A percentile compares a stretch with the other conserved stretches of the same genome.
phyloP scores from a whole-genome alignment of 495 filamentous ascomycete genomes.

The Filosporella fistucella region DNA sequence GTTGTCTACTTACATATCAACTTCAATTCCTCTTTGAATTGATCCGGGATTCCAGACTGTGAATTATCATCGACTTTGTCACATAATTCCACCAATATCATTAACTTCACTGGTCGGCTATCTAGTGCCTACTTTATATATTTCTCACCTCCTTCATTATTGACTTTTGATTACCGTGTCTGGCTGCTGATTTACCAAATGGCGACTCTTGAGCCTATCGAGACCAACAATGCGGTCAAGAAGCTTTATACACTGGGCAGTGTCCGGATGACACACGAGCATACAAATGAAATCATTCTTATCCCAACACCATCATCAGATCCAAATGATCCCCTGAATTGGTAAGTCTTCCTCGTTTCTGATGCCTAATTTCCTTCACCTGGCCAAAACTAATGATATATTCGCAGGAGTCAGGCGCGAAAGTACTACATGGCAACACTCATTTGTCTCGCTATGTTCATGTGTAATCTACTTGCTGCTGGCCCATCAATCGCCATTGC shows the following conservation, averaged over 20 bases:
- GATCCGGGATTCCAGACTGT: too few relatives aligned
- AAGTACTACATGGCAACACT: conserved; percentile 44
- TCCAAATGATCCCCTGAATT: conserved; percentile 58
- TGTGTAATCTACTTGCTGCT: conserved; percentile 52
- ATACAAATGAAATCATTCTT: conserved; percentile 47
- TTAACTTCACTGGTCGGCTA: too few relatives aligned
- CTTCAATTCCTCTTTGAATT: too few relatives aligned
- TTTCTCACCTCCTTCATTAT: too few relatives aligned
- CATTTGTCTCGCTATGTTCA: conserved; percentile 47
- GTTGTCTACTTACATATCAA: too few relatives aligned
- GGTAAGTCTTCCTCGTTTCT: conserved; percentile 20
- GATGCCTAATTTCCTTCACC: neutral
- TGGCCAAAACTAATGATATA: neutral
- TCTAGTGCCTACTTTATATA: too few relatives aligned
- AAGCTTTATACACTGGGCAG: conserved; percentile 34
- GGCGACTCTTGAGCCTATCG: conserved; percentile 12
- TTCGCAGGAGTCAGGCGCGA: conserved; percentile 36
- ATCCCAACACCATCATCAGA: conserved; percentile 55
- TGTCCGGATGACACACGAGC: conserved; percentile 41
- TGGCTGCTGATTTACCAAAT: too few relatives aligned
- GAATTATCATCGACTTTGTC: too few relatives aligned
- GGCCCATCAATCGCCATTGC: conserved; percentile 49
- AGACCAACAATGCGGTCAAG: conserved; percentile 14
- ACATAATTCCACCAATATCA: too few relatives aligned
- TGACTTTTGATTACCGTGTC: too few relatives aligned